Percentiles rank a stretch among this genome's conserved stretches.
These are phyloP conservation scores for Blepharisma japonicum DNA, from an alignment of 73 alveolate genomes.

Conservation along the genomic window DNA sequence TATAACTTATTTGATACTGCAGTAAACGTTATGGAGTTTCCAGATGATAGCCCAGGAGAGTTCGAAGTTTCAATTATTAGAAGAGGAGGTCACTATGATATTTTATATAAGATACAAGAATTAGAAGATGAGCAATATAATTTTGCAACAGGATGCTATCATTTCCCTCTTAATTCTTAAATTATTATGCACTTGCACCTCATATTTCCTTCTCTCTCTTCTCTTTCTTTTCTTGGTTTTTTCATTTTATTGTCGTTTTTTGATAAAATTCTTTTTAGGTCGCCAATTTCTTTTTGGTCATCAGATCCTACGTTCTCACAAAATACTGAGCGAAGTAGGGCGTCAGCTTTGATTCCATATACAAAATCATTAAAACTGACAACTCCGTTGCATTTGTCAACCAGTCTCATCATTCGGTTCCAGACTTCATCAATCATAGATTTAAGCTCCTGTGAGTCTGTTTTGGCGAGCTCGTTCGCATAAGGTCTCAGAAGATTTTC, in stretches of 20 bases:
- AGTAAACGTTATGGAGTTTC: background rate
- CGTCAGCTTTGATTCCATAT: slow-evolving; percentile 15
- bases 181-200: too few relatives aligned
- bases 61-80: background rate
- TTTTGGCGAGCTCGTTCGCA: background rate
- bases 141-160: too few relatives aligned
- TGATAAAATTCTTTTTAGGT: too few relatives aligned
- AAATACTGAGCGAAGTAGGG: background rate
- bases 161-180: too few relatives aligned
- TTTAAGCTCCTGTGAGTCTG: too few relatives aligned
- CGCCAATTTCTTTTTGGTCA: too few relatives aligned
- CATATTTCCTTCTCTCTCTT: too few relatives aligned
- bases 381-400: slow-evolving; percentile 10
- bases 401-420: background rate
- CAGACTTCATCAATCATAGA: too few relatives aligned
- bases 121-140: background rate
- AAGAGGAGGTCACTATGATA: slow-evolving; percentile 25
- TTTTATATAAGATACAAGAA: slow-evolving; percentile 1
- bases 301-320: too few relatives aligned
- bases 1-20: background rate
- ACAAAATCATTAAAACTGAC: background rate
- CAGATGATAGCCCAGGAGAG: background rate
- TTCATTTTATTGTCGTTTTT: too few relatives aligned
- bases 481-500: slow-evolving; percentile 3
- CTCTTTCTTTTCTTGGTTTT: too few relatives aligned